Base-by-base conservation (phyloP, 225 moss, liverwort and hornwort species). In the Polytrichum formosum region DNA sequence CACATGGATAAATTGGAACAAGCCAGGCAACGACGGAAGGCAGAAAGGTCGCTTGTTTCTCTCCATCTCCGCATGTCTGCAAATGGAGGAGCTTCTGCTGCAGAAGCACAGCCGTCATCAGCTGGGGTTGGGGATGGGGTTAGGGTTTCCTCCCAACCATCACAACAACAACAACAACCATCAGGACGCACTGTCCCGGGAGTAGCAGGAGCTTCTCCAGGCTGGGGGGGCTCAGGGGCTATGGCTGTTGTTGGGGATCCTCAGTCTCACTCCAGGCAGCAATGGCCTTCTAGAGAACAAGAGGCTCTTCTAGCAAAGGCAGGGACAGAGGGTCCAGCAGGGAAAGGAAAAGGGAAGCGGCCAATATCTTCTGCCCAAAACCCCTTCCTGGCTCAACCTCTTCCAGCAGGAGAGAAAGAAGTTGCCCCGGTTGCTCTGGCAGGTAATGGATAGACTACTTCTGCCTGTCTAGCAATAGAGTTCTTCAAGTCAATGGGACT, bases 281-380 rank as follows among this genome's bases (percentile, higher is more conserved):
- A 94, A 67, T 94, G 94, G 98, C 91, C 97, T n/a, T 61, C 71
- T 46, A 88, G 88, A 76, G 98, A 98, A 65, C 92, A 88, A 55
- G 94, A 88, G 58, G 74, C 70, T 25, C 67, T 86, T 22, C 26
- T 84, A 16, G 76, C 73, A 21, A 98, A 84, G 79, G 55, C 72
- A 7, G 91, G 75, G 37, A 55, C 82, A 8, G 98, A 98, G 68
- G 83, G 73, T 2, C 69, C 69, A 60, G 83, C 77, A 58, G 84
- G 81, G 7, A 98, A 94, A 76, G 91, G 82, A 5, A 98, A 98
- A 74, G 91, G 85, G 16, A 98, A 94, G 77, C 85, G 92, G 72
- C 77, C 84, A 26, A 79, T 69, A 70, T 70, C 74, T 71, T 70
- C 79, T 60, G 54, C 54, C 23, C 85, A 87, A 78, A 94, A 94